Percentiles rank a stretch among this genome's conserved stretches.
phyloP scores from a whole-genome alignment of 257 asterid genomes.

The Solanum etuberosum region DNA sequence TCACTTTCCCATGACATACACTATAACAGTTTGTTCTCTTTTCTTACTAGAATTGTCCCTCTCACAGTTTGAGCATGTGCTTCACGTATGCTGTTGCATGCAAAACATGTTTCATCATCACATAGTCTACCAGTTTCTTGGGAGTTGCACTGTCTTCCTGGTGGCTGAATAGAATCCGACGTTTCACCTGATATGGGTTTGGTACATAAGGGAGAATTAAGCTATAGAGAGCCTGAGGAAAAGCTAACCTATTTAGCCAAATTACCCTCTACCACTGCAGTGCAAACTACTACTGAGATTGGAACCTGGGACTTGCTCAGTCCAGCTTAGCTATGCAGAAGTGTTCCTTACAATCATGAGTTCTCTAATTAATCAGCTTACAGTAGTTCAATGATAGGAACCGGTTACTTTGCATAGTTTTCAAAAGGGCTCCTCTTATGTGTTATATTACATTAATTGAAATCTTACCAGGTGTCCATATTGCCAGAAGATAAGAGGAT shows the following conservation, averaged over 20 bases:
- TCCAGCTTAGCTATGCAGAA: not conserved
- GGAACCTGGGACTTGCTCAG: not conserved
- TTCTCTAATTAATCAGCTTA: not conserved
- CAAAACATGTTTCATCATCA: slow-evolving; percentile 57
- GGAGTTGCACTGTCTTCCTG: slow-evolving; percentile 59
- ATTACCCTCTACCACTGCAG: not conserved
- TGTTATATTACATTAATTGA: not conserved
- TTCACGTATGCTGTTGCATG: slow-evolving; percentile 90
- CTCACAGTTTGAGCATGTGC: slow-evolving; percentile 73
- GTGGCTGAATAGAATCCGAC: slow-evolving; percentile 69
- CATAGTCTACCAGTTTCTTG: slow-evolving; percentile 57
- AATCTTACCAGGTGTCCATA: slow-evolving; percentile 94
- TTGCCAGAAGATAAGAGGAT: slow-evolving; percentile 82
- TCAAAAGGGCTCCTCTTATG: not conserved
- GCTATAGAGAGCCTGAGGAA: not conserved
- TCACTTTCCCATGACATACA: not conserved
- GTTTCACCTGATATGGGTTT: slow-evolving; percentile 66
- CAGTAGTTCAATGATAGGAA: not conserved
- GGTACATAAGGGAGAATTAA: not conserved
- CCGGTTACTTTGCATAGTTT: not conserved
- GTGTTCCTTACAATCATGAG: not conserved
- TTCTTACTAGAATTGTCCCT: slow-evolving; percentile 88
- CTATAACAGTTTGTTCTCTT: not conserved
- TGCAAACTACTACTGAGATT: not conserved
- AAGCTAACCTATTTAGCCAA: not conserved